Evolutionary conservation across 768 basidiomycete species (phyloP).

Genomic region (Fomitopsis pulvina): DNA sequence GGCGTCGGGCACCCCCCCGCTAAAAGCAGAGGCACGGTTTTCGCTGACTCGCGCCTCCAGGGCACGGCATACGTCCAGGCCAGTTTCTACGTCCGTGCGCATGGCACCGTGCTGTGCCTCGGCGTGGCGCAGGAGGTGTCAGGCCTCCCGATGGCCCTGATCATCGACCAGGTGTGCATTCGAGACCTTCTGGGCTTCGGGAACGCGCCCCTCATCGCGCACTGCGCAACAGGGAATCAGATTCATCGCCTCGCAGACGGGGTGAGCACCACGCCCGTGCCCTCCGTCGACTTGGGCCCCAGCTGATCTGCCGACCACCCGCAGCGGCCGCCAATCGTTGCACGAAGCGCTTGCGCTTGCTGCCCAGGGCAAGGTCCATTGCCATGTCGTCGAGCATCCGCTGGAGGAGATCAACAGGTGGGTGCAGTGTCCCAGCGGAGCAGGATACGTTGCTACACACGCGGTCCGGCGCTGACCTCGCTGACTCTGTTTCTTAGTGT

Average conservation of each 20-base stretch:
- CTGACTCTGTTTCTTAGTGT: slow-evolving; percentile 24
- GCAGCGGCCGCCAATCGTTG: slow-evolving; percentile 66
- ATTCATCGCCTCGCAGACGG: not conserved
- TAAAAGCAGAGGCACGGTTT: not conserved
- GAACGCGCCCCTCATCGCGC: not conserved
- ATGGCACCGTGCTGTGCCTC: slow-evolving; percentile 69
- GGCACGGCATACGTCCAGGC: slow-evolving; percentile 37
- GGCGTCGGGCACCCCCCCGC: not conserved
- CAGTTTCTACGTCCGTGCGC: slow-evolving; percentile 60
- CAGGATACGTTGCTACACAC: not conserved
- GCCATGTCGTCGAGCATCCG: slow-evolving; percentile 36
- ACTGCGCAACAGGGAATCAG: slow-evolving; percentile 1
- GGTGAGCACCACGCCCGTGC: not conserved
- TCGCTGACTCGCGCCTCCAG: not conserved
- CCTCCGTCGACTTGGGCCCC: not conserved
- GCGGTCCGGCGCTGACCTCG: not conserved
- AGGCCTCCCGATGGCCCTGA: slow-evolving; percentile 57
- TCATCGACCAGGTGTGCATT: slow-evolving; percentile 31
- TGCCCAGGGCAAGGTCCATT: slow-evolving; percentile 56
- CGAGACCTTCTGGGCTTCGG: not conserved
- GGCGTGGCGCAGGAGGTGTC: slow-evolving; percentile 49
- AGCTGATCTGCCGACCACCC: not conserved
- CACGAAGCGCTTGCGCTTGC: slow-evolving; percentile 71
- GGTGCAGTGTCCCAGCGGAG: slow-evolving; percentile 17
- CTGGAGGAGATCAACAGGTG: slow-evolving; percentile 44